A percentile compares a stretch with the other conserved stretches of the same genome.
These are phyloP conservation scores for Platanthera zijinensis DNA, from an alignment of 106 monocot genomes.

Conservation along the genomic window DNA sequence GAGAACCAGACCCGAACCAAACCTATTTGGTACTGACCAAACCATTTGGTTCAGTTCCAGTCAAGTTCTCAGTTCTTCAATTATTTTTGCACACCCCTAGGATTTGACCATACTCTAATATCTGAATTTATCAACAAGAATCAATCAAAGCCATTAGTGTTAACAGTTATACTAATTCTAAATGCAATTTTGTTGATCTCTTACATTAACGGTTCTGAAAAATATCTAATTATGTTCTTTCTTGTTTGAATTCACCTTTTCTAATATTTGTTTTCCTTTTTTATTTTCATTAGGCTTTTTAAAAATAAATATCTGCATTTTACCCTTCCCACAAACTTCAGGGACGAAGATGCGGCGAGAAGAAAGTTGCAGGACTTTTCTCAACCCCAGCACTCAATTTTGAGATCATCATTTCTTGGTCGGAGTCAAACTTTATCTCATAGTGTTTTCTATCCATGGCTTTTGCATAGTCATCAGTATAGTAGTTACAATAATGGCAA, in stretches of 20 bases:
- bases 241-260: neutral
- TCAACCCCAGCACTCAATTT: conserved; percentile 5
- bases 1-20: no score
- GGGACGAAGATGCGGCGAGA: conserved; percentile 38
- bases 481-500: conserved; percentile 19
- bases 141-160: no score
- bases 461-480: conserved; percentile 13
- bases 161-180: neutral
- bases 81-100: no score
- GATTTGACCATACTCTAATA: no score
- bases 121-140: no score
- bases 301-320: neutral
- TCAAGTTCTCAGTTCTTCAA: no score
- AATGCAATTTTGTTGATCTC: neutral
- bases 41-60: no score
- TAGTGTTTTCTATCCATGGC: conserved; percentile 11
- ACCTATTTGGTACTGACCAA: no score
- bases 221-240: neutral
- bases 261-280: neutral
- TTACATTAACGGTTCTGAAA: neutral
- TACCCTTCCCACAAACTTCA: neutral
- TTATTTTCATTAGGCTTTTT: neutral
- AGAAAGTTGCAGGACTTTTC: conserved; percentile 20
- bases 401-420: conserved; percentile 16
- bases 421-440: conserved; percentile 16